Conservation (phyloP, 352 stramenopile genomes). For the Globisporangium iwayamae region DNA sequence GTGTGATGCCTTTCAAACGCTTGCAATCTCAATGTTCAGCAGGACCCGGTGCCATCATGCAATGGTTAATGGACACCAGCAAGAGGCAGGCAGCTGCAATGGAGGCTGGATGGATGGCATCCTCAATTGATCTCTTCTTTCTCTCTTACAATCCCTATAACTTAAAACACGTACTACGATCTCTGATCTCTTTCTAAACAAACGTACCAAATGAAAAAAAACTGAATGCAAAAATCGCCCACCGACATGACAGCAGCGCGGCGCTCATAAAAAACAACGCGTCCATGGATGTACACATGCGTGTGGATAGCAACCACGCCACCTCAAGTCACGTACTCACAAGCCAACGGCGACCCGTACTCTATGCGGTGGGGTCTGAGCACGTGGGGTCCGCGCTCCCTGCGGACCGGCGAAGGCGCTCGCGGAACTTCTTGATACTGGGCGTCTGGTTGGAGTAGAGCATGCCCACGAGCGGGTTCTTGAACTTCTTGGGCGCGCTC, state of each 20-base stretch:
- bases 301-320: not conserved
- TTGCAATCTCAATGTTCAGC: not conserved
- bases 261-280: slow-evolving; percentile 7
- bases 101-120: not conserved
- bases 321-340: not conserved
- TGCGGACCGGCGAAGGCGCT: slow-evolving; percentile 46
- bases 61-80: not conserved
- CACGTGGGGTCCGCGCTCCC: slow-evolving; percentile 18
- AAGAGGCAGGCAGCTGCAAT: not conserved
- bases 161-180: slow-evolving; percentile 5
- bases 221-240: not conserved
- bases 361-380: slow-evolving; percentile 6
- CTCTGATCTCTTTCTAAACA: slow-evolving; percentile 5
- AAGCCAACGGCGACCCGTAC: not conserved
- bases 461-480: slow-evolving; percentile 55
- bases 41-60: not conserved
- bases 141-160: slow-evolving; percentile 8
- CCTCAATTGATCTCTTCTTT: not conserved
- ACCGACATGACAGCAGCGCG: not conserved
- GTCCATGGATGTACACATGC: not conserved
- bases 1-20: not conserved
- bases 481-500: slow-evolving; percentile 37
- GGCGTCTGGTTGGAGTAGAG: slow-evolving; percentile 56
- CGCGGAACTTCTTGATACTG: slow-evolving; percentile 66
- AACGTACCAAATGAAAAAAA: slow-evolving; percentile 5